Base-by-base conservation (phyloP, 2,329 filamentous ascomycete genomes). In the Geosmithia flava region DNA sequence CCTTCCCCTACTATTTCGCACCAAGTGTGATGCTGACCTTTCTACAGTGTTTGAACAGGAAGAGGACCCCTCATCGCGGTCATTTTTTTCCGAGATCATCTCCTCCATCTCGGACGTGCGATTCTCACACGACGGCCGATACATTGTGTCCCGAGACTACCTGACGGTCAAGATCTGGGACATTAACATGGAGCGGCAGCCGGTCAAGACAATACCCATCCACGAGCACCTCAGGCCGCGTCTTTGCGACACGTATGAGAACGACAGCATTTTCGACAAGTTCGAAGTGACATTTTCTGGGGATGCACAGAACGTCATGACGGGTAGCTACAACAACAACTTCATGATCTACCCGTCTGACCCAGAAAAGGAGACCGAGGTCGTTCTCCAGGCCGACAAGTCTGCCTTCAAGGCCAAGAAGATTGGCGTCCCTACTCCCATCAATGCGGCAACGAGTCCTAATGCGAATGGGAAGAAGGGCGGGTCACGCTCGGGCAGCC, bases 301-400 rank as follows among this genome's bases (percentile, higher is more conserved):
- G 20, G 91, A 97, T 66, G 88, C 89, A 40, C 94, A 95, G 76
- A 97, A 98, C 58, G 93, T 97, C 55, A 98, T 98, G 93, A 98
- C 93, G 6, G 93, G 93, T 58, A 96, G 89, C 63, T 98, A 98
- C 75, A 98, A 98, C 77, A 98, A 98, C 73, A 98, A 98, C 72
- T 97, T 98, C 75, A 98, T 98, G 93, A 98, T 98, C 62, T 98
- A 97, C 66, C 93, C 93, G 4, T 93, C 90, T 23, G 91, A 97
- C 59, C 87, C 90, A 7, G 87, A 91, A 55, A 94, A 94, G 70
- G 93, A 98, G 63, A 91, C 91, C 3, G 93, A 98, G 67, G 90
- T 98, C 45, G 93, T 98, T 44, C 73, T 98, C 49, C 93, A 98
- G 67, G 93, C 93, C 40, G 93, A 98, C 66, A 98, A 98, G 73